phyloP scores from a whole-genome alignment of 495 filamentous ascomycete genomes.

The Podospora pseudopauciseta region DNA sequence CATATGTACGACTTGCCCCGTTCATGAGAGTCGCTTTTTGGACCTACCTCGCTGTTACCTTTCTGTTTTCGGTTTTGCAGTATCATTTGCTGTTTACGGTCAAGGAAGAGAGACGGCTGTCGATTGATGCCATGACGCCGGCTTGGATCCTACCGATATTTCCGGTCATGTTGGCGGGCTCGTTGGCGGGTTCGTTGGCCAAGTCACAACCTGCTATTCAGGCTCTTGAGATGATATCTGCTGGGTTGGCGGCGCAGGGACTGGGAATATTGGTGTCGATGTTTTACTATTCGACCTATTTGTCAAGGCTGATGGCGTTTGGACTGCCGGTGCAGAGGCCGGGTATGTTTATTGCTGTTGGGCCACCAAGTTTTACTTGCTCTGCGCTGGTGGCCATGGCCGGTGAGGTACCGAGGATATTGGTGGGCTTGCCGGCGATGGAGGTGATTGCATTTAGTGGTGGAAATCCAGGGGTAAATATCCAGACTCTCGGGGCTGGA shows the following conservation, averaged over 20 bases:
- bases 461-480: constrained; percentile 11
- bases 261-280: constrained; percentile 48
- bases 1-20: constrained; percentile 36
- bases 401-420: constrained; percentile 34
- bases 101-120: constrained; percentile 34
- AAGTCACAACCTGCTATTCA: constrained; percentile 35
- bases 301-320: constrained; percentile 56
- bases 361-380: constrained; percentile 65
- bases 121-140: constrained; percentile 44
- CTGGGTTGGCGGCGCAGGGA: constrained; percentile 50
- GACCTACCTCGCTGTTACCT: constrained; percentile 46
- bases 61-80: constrained; percentile 44
- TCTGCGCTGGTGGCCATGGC: constrained; percentile 66
- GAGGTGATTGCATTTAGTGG: not conserved
- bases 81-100: constrained; percentile 52
- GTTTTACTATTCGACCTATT: constrained; percentile 55
- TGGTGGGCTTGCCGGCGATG: not conserved
- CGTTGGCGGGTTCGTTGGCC: constrained; percentile 43
- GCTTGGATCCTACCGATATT: constrained; percentile 57
- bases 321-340: constrained; percentile 55
- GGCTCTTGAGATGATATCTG: constrained; percentile 45
- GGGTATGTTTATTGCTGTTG: constrained; percentile 71
- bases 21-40: constrained; percentile 49
- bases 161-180: constrained; percentile 52
- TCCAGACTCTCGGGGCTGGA: constrained; percentile 30